phyloP scores from a whole-genome alignment of 371 early-diverging fungal species.

The Syncephalastrum racemosum region DNA sequence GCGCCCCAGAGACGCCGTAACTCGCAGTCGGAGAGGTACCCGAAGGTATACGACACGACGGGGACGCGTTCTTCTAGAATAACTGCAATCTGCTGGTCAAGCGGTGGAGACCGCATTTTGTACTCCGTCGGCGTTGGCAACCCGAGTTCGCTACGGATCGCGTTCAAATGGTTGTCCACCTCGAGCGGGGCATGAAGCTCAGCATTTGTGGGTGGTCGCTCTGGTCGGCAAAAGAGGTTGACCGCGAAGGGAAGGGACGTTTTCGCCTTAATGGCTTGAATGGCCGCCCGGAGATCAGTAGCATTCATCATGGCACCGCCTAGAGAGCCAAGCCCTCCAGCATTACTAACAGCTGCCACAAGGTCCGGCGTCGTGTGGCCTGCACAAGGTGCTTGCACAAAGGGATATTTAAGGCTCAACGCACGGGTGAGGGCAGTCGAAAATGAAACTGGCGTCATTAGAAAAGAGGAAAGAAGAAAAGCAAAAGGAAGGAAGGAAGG shows the following conservation, averaged over 20 bases:
- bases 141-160: constrained; percentile 28
- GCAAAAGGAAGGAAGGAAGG: background rate
- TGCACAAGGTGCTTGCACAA: constrained; percentile 47
- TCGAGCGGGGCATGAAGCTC: constrained; percentile 24
- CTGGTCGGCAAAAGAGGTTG: constrained; percentile 39
- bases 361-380: constrained; percentile 35
- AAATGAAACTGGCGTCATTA: background rate
- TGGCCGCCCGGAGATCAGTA: constrained; percentile 25
- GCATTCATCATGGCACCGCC: constrained; percentile 38
- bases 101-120: constrained; percentile 37
- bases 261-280: constrained; percentile 31
- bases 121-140: constrained; percentile 25
- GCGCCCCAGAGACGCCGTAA: constrained; percentile 24
- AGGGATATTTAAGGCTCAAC: constrained; percentile 31
- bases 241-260: constrained; percentile 41
- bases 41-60: constrained; percentile 50
- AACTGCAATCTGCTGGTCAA: constrained; percentile 37
- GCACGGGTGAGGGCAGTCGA: constrained; percentile 18
- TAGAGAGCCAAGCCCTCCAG: constrained; percentile 42
- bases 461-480: background rate
- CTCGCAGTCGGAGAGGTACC: constrained; percentile 28
- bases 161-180: constrained; percentile 25
- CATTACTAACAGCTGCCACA: constrained; percentile 40
- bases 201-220: constrained; percentile 13
- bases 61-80: constrained; percentile 39